Conservation (phyloP, 768 basidiomycete genomes). For the Podaxis carcinomalis region DNA sequence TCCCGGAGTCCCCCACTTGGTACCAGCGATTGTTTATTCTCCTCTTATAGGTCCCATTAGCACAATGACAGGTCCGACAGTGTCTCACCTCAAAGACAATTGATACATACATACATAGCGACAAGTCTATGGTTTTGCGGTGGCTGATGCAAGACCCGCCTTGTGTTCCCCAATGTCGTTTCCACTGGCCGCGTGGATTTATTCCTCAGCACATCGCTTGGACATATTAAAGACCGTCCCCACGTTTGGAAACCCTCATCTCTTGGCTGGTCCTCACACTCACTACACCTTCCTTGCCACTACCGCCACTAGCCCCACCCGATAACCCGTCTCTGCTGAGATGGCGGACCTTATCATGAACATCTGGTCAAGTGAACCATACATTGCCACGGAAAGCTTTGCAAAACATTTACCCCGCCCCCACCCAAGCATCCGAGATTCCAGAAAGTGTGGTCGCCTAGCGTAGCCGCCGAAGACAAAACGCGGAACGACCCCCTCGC, state of each 20-base stretch:
- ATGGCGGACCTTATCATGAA: background rate
- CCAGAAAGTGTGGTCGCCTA: background rate
- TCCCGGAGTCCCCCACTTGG: background rate
- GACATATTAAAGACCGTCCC: background rate
- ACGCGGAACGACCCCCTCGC: background rate
- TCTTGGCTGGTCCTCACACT: background rate
- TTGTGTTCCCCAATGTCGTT: background rate
- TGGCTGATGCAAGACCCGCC: background rate
- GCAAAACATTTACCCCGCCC: background rate
- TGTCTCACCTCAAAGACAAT: background rate
- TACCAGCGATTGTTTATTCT: background rate
- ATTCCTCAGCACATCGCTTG: background rate
- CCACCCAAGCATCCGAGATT: background rate
- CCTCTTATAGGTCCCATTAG: background rate
- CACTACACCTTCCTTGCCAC: background rate
- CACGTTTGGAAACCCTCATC: background rate
- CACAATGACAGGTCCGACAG: background rate
- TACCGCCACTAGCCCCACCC: background rate
- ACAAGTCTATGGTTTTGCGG: background rate
- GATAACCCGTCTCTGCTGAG: background rate
- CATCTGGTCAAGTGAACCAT: slow-evolving; percentile 6
- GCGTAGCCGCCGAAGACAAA: background rate
- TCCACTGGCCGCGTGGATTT: slow-evolving; percentile 1
- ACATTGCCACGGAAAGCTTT: background rate
- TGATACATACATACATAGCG: background rate